A percentile compares a stretch with the other conserved stretches of the same genome.
These are phyloP conservation scores for Coniochaeta ligniaria DNA, from an alignment of 2,329 filamentous ascomycete species.

Conservation along the genomic window DNA sequence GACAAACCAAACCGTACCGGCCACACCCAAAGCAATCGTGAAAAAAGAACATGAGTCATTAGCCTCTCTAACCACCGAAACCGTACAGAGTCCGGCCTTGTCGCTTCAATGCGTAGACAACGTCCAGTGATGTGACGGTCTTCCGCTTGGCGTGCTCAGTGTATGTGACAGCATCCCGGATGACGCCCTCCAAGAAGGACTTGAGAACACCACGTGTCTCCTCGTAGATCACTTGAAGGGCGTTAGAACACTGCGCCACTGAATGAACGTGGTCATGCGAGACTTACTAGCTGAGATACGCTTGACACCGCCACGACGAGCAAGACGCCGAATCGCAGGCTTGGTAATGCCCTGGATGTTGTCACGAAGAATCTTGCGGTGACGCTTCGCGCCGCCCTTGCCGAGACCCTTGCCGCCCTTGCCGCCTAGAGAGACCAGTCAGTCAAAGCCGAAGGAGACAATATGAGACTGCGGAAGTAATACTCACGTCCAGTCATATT, in stretches of 20 bases:
- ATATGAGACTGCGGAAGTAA: neutral
- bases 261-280: neutral
- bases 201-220: conserved; percentile 72
- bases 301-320: conserved; percentile 99
- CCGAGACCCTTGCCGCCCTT: conserved; percentile 98
- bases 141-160: conserved; percentile 77
- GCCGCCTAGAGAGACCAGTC: conserved; percentile 52
- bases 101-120: conserved; percentile 62
- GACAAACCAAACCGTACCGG: conserved; percentile 15
- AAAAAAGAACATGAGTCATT: conserved; percentile 12
- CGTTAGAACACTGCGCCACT: neutral
- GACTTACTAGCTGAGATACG: conserved; percentile 90
- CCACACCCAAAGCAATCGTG: conserved; percentile 10
- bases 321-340: conserved; percentile 96
- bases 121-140: conserved; percentile 66
- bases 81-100: conserved; percentile 76
- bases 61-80: conserved; percentile 68
- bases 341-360: conserved; percentile 99
- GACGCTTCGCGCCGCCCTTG: conserved; percentile 97
- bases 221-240: conserved; percentile 61
- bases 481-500: conserved; percentile 63
- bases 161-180: conserved; percentile 71
- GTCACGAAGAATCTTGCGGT: conserved; percentile 98
- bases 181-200: conserved; percentile 71
- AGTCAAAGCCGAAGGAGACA: no score